phyloP scores from a whole-genome alignment of 768 basidiomycete genomes.

The Lactarius vividus region DNA sequence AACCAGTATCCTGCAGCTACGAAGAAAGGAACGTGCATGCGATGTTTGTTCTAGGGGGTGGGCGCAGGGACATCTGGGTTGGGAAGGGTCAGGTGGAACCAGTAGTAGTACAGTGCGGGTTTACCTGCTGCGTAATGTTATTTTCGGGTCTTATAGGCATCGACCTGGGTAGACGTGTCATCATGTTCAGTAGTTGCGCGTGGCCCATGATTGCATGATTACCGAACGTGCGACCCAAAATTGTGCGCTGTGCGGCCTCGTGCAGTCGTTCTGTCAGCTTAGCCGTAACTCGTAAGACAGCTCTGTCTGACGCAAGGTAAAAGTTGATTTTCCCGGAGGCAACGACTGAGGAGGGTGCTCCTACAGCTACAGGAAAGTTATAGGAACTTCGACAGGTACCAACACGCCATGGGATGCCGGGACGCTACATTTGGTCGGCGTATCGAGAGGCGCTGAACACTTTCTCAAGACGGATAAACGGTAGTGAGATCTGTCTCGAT shows the following conservation, averaged over 20 bases:
- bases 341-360: background rate
- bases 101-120: background rate
- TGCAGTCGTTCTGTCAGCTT: background rate
- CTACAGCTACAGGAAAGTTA: background rate
- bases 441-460: background rate
- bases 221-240: background rate
- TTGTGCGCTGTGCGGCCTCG: background rate
- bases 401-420: background rate
- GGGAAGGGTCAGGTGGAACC: background rate
- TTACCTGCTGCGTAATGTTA: background rate
- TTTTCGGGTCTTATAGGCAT: constrained; percentile 10
- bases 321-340: background rate
- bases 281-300: background rate
- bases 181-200: background rate
- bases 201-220: constrained; percentile 3
- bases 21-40: constrained; percentile 1
- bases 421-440: background rate
- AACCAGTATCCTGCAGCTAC: background rate
- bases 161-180: background rate
- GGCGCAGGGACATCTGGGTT: constrained; percentile 6
- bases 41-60: constrained; percentile 7
- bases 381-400: background rate
- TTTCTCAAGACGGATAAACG: background rate
- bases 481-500: background rate
- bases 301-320: background rate